A percentile compares a stretch with the other conserved stretches of the same genome.
Evolutionary conservation across 2,329 filamentous ascomycete species (phyloP).

Genomic region (Botrytis tulipae): DNA sequence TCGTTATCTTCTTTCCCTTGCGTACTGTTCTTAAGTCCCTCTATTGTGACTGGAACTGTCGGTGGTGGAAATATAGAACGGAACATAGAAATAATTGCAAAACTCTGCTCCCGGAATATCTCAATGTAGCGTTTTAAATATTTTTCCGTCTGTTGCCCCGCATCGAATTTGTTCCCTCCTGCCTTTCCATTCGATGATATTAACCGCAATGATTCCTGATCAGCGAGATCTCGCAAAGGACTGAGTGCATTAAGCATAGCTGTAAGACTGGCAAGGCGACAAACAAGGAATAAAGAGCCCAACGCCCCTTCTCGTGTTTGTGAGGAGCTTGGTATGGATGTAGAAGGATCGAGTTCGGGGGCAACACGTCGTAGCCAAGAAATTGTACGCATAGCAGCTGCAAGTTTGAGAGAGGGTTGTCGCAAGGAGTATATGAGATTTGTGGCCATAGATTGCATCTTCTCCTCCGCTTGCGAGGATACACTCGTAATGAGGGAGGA

Average conservation of each 20-base stretch:
- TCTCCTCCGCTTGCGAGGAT: slow-evolving; percentile 73
- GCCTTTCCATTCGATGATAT: slow-evolving; percentile 21
- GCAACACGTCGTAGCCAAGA: slow-evolving; percentile 87
- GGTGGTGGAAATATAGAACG: slow-evolving; percentile 75
- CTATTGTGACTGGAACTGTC: slow-evolving; percentile 23
- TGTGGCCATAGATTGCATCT: slow-evolving; percentile 84
- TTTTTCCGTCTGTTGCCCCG: slow-evolving; percentile 88
- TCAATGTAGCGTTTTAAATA: slow-evolving; percentile 96
- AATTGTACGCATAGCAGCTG: slow-evolving; percentile 84
- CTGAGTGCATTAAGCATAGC: slow-evolving; percentile 79
- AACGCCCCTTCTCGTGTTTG: slow-evolving; percentile 61
- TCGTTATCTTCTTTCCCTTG: slow-evolving; percentile 36
- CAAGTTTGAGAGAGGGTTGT: slow-evolving; percentile 77
- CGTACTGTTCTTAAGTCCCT: slow-evolving; percentile 25
- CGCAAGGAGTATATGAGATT: slow-evolving; percentile 79
- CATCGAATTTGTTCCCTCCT: slow-evolving; percentile 50
- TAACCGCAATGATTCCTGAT: slow-evolving; percentile 68
- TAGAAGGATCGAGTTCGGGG: slow-evolving; percentile 65
- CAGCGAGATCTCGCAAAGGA: slow-evolving; percentile 82
- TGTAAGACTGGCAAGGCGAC: slow-evolving; percentile 75
- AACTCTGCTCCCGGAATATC: slow-evolving; percentile 96
- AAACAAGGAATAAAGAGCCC: slow-evolving; percentile 83
- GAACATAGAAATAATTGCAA: slow-evolving; percentile 92
- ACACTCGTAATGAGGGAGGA: slow-evolving; percentile 75
- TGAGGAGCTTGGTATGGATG: slow-evolving; percentile 27